Percentiles rank a stretch among this genome's conserved stretches.
Conservation (phyloP, 2,329 filamentous ascomycete genomes). For the Exophiala sideris region DNA sequence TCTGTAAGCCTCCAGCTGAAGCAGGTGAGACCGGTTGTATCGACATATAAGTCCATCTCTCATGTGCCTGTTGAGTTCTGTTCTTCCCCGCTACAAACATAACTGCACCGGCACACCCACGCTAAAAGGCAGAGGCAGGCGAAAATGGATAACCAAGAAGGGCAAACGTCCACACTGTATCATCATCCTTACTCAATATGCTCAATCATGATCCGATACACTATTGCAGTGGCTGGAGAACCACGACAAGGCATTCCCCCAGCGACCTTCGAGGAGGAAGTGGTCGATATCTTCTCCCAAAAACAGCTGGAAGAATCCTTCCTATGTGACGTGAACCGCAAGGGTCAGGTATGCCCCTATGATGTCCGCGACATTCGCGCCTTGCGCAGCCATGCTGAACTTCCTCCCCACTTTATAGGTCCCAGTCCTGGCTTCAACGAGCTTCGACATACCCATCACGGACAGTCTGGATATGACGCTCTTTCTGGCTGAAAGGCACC, state of each 20-base stretch:
- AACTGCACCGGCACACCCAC: no score
- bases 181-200: conserved; percentile 9
- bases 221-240: background rate
- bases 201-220: conserved; percentile 10
- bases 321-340: conserved; percentile 7
- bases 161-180: conserved; percentile 7
- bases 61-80: no score
- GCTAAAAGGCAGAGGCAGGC: no score
- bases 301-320: conserved; percentile 8
- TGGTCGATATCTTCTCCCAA: conserved; percentile 3
- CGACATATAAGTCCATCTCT: no score
- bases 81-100: no score
- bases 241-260: background rate
- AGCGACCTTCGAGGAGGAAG: background rate
- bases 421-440: no score
- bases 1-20: no score
- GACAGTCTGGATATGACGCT: conserved; percentile 14
- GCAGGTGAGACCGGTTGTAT: no score
- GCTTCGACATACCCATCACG: conserved; percentile 5
- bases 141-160: no score
- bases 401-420: background rate
- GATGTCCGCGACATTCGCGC: no score
- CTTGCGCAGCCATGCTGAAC: background rate
- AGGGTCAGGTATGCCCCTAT: conserved; percentile 9
- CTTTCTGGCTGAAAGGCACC: conserved; percentile 6